Conservation (phyloP, 2,329 filamentous ascomycete species). For the Botrytis pseudocinerea region DNA sequence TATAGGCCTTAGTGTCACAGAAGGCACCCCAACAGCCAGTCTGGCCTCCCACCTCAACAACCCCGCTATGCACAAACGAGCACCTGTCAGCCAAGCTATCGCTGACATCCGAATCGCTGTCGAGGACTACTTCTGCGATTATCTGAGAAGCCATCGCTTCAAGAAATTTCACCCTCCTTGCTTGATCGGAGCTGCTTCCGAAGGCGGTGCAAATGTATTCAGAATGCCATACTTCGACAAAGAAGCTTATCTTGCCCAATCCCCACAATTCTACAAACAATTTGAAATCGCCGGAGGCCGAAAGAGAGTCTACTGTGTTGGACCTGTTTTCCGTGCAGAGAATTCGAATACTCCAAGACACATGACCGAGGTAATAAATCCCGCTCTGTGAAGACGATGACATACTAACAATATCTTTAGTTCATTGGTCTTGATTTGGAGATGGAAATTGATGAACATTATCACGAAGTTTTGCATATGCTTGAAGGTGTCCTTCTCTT, state of each 20-base stretch:
- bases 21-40: constrained; percentile 65
- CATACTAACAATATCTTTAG: constrained; percentile 40
- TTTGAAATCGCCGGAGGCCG: constrained; percentile 78
- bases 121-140: constrained; percentile 69
- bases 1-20: constrained; percentile 44
- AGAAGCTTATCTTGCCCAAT: constrained; percentile 77
- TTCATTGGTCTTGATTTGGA: constrained; percentile 88
- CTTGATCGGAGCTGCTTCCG: constrained; percentile 84
- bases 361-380: constrained; percentile 65
- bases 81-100: constrained; percentile 86
- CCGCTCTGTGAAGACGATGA: background rate
- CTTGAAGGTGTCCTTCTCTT: constrained; percentile 73
- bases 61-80: constrained; percentile 87
- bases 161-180: constrained; percentile 86
- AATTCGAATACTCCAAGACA: constrained; percentile 82
- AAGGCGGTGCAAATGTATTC: constrained; percentile 93
- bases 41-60: constrained; percentile 70
- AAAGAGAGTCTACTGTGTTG: constrained; percentile 75
- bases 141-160: constrained; percentile 73
- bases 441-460: constrained; percentile 81
- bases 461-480: constrained; percentile 71
- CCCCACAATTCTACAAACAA: constrained; percentile 86
- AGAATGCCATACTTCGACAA: constrained; percentile 85
- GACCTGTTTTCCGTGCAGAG: constrained; percentile 83
- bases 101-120: constrained; percentile 51